Base-by-base conservation (phyloP, 192 early-diverging fungal genomes). In the Chytriomyces hyalinus region DNA sequence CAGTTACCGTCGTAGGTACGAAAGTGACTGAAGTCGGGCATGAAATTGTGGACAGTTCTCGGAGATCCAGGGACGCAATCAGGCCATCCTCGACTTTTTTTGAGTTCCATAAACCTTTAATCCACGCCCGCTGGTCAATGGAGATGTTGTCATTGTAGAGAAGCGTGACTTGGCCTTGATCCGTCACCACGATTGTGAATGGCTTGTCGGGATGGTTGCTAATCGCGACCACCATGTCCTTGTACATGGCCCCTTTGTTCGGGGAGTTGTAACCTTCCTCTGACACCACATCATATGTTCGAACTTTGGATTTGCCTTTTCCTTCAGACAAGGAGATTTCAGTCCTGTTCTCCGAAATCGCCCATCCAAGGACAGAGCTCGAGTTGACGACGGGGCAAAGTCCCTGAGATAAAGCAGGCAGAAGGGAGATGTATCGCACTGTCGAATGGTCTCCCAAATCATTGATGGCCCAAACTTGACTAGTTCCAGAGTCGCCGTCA, bases 401-500 rank as follows among this genome's bases (percentile, higher is more conserved):
- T 4, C 64, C 71, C 44, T 79, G 78, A 9, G 49, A 15, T 4
- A 79, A n/a, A 4, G 70, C 71, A n/a, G 78, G 78, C 6, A 79
- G 53, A 15, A 79, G 13, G 8, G 71, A 74, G 45, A 53, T 44
- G 65, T 73, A 79, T 15, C 68, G 50, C 1, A 74, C 62, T 15
- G 78, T 74, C 13, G 78, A 79, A 74, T 79, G 78, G 64, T 79
- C 78, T 46, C 78, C 78, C 24, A 79, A 61, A 49, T 79, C 78
- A 53, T 70, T 66, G 49, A 79, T 59, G 28, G 70, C 57, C 78
- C 78, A 79, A 1, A 79, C 78, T 47, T 68, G 61, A 11, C 61
- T 73, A 10, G 22, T 22, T 11, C 49, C 47, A 43, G 48, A 63
- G 17, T 72, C 67, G 5, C 78, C 78, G 48, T 79, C 78, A 2